Conservation (phyloP, 495 filamentous ascomycete species). For the Rhypophila decipiens region DNA sequence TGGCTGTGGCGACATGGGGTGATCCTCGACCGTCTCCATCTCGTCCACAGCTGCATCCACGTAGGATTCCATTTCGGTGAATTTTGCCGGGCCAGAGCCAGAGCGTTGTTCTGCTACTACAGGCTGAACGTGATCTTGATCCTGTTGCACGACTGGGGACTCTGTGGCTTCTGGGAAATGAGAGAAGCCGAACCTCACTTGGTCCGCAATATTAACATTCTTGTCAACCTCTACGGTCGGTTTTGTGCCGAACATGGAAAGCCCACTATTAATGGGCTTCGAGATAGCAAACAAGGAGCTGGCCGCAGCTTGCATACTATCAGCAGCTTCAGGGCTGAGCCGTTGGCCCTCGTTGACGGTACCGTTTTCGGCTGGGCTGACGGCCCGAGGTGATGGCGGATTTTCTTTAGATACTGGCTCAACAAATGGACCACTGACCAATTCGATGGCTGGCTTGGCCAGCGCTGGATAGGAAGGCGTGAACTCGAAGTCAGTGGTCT, state of each 20-base stretch:
- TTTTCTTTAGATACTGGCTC: conserved; percentile 1
- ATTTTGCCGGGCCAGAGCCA: conserved; percentile 6
- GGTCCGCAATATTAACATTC: conserved; percentile 17
- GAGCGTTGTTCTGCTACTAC: too few species aligned
- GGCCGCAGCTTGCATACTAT: not conserved
- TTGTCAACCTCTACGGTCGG: conserved; percentile 9
- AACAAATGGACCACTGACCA: not conserved
- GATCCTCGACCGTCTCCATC: conserved; percentile 2
- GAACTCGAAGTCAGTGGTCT: conserved; percentile 33
- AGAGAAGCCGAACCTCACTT: conserved; percentile 29
- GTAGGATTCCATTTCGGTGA: conserved; percentile 13
- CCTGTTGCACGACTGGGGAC: conserved; percentile 1
- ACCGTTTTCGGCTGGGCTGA: not conserved
- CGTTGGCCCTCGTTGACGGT: not conserved
- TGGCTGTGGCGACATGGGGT: not conserved
- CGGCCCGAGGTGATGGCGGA: not conserved
- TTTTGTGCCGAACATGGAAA: conserved; percentile 21
- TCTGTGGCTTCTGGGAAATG: conserved; percentile 18
- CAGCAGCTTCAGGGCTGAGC: not conserved
- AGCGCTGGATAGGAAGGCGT: conserved; percentile 3
- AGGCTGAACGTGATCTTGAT: too few species aligned
- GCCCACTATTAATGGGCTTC: conserved; percentile 4
- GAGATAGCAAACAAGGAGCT: conserved; percentile 9
- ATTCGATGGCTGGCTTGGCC: not conserved
- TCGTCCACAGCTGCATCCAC: conserved; percentile 5